phyloP scores from a whole-genome alignment of 2,329 filamentous ascomycete species.

The Conoideocrella luteorostrata region DNA sequence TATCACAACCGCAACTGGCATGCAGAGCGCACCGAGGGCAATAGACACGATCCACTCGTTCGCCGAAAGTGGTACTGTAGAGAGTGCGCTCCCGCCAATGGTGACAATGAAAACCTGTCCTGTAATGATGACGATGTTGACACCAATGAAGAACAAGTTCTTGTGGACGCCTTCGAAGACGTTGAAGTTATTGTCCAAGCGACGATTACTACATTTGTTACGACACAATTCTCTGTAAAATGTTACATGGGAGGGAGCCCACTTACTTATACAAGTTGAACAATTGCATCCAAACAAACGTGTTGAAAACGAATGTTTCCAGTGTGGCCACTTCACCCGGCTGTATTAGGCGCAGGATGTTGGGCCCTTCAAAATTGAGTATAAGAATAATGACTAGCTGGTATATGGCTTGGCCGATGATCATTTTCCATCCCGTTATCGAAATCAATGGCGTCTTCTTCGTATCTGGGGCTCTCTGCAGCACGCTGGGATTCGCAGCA shows the following conservation, averaged over 20 bases:
- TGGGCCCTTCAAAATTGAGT: conserved; percentile 51
- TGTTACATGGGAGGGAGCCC: neutral
- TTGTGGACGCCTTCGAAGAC: conserved; percentile 63
- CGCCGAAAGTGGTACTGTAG: conserved; percentile 44
- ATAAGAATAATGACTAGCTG: conserved; percentile 51
- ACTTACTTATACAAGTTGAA: conserved; percentile 42
- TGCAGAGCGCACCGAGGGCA: conserved; percentile 65
- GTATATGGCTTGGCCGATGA: conserved; percentile 54
- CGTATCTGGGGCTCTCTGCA: conserved; percentile 45
- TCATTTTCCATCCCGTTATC: conserved; percentile 58
- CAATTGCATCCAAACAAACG: conserved; percentile 66
- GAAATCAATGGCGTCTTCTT: conserved; percentile 71
- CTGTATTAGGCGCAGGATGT: conserved; percentile 34
- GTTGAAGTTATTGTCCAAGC: conserved; percentile 69
- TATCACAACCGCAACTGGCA: conserved; percentile 66
- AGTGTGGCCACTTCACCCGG: conserved; percentile 38
- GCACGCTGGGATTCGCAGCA: conserved; percentile 48
- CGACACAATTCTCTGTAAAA: neutral
- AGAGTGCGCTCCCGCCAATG: conserved; percentile 61
- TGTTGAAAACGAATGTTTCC: conserved; percentile 61
- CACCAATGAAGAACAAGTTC: conserved; percentile 65
- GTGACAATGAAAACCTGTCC: conserved; percentile 68
- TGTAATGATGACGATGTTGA: conserved; percentile 63
- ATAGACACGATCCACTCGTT: conserved; percentile 74
- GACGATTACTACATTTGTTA: conserved; percentile 32